Base-by-base conservation (phyloP, 768 basidiomycete species). In the Lyophyllum atratum region DNA sequence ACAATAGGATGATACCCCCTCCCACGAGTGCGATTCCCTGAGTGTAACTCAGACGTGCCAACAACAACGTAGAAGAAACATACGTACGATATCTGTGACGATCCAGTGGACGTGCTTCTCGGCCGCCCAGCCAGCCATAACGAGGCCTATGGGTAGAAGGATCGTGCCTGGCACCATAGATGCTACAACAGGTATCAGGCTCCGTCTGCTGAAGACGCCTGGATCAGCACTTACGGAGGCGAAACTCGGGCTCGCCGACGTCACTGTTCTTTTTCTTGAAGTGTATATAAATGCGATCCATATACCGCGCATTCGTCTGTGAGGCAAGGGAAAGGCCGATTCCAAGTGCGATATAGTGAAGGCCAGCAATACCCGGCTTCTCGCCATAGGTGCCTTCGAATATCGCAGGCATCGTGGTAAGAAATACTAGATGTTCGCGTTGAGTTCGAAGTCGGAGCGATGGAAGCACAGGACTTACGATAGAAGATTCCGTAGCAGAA, bases 341-440 rank as follows among this genome's bases (percentile, higher is more conserved):
- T 0, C 89, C 90, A 5, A 92, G 77, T 0, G 90, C 81, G 55
- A 92, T 74, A 61, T 91, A 94, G 63, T 92, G 76, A 28, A 92
- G 68, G 0, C 89, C 86, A 0, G 83, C 76, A 48, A 87, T 84
- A 4, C 89, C 86, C 10, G 79, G 68, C 0, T 66, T 58, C 66
- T 89, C 70, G 34, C 78, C 69, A 63, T 92, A 93, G 0, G 77
- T 67, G 3, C 72, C 70, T 50, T 74, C 68, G 61, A 85, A 90
- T 43, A 89, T 87, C 0, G 69, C 60, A 0, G 89, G 84, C 26
- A 90, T 80, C 0, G 81, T 87, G 1, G 86, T 87, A 29, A 90
- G 70, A 65, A 86, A 86, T 22, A 90, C 88, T 90, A 54, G 3
- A 11, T 22, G 12, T 37, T 12, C 31, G 31, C 31, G 31, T 9